Evolutionary conservation across 208 protist genomes (phyloP).

Genomic region (Leishmania tropica): DNA sequence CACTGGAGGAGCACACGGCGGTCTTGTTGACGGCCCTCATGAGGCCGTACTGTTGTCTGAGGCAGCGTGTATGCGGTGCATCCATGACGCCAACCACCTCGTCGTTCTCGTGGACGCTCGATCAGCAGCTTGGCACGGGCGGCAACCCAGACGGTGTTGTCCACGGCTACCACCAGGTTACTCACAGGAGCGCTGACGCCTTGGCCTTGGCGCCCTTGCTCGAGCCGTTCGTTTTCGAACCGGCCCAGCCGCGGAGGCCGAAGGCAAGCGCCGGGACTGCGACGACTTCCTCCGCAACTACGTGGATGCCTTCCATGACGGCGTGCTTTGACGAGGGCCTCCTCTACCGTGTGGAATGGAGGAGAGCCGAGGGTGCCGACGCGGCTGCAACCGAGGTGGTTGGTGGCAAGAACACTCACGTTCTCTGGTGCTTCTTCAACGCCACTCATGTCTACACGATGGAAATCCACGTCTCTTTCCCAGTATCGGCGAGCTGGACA

Average conservation of each 20-base stretch:
- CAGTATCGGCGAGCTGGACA: background rate
- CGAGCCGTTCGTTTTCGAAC: background rate
- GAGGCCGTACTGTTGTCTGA: conserved; percentile 19
- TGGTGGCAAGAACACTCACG: conserved; percentile 5
- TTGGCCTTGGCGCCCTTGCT: conserved; percentile 1
- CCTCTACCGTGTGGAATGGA: conserved; percentile 30
- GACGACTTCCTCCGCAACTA: background rate
- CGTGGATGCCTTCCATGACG: conserved; percentile 22
- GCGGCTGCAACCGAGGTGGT: background rate
- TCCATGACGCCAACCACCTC: background rate
- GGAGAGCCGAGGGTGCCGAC: background rate
- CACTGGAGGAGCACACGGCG: conserved; percentile 12
- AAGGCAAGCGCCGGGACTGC: background rate
- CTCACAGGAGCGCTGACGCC: background rate
- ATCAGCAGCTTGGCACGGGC: too few relatives aligned
- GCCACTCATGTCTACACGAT: conserved; percentile 22
- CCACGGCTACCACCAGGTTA: background rate
- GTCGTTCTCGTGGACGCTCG: background rate
- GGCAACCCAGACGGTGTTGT: background rate
- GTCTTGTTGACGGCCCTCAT: conserved; percentile 22
- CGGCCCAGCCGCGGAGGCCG: background rate
- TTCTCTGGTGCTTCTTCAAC: conserved; percentile 37
- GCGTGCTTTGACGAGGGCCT: conserved; percentile 30
- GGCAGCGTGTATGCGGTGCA: background rate
- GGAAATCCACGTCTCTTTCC: conserved; percentile 26